Evolutionary conservation across 257 asterid genomes (phyloP), one percentile per base, ranked within the genome.

Genomic region (Capsicum chinense): DNA sequence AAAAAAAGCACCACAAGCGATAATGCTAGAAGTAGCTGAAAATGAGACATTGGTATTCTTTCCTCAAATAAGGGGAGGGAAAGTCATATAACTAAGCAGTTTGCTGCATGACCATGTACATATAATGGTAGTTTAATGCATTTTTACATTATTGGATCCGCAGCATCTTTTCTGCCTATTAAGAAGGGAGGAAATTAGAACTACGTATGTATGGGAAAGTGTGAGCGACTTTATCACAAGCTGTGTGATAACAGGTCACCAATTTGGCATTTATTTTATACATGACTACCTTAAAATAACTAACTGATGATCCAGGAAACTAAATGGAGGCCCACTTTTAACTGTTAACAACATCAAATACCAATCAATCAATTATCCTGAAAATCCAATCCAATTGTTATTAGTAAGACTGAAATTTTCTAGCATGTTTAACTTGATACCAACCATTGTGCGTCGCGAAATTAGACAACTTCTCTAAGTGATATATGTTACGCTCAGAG

Each of bases 341-440:
- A 73, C 42, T 48, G 60, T 73, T 73, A 73, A 11, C 44, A 21
- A 74, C 80, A 50, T 74, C 19, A 74, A 74, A 74, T 26, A 21
- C 60, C 44, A 74, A 48, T 19, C n/a, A 50, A 71, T 47, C 35
- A 71, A 71, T 21, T 9, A 11, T 5, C 58, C n/a, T 39, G 47
- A 58, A 71, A n/a, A 44, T 6, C 37, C 2, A 52, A 71, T 48
- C 44, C 57, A 50, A 50, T 74, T 21, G 44, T 50, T 19, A 21
- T 74, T 76, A 52, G 52, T 4, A 54, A 4, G 50, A 26, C 26
- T 14, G 26, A 54, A 54, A 54, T 14, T 5, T 52, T 52, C 14
- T 54, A 26, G 33, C 81, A 26, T 78, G 81, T 54, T 5, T 78
- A 78, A 54, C 64, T 54, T 78, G 81, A 64, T 78, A 78, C 42